A percentile compares a stretch with the other conserved stretches of the same genome.
Evolutionary conservation across 2,329 filamentous ascomycete genomes (phyloP).

Genomic region (Monosporascus cannonballus): DNA sequence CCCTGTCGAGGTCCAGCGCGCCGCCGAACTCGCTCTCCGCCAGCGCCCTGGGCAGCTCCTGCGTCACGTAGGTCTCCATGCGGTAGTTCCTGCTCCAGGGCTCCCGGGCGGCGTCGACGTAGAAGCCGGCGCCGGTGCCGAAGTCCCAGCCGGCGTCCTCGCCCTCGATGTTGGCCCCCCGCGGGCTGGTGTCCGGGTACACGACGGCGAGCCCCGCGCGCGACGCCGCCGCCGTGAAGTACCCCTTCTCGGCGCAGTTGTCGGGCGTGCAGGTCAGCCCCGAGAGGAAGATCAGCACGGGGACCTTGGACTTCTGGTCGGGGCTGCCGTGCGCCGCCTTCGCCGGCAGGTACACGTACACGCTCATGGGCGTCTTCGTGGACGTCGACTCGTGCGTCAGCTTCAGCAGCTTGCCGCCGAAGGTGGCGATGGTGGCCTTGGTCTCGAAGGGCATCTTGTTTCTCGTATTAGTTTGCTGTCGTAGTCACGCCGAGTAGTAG

Average conservation of each 20-base stretch:
- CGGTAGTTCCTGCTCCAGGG: constrained; percentile 77
- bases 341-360: constrained; percentile 87
- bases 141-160: constrained; percentile 92
- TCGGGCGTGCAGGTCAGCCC: constrained; percentile 93
- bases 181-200: constrained; percentile 91
- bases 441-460: constrained; percentile 74
- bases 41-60: constrained; percentile 75
- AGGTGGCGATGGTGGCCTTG: constrained; percentile 82
- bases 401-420: constrained; percentile 92
- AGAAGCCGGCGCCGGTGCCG: constrained; percentile 87
- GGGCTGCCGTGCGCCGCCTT: constrained; percentile 44
- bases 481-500: not conserved
- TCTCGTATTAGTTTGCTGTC: not conserved
- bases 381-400: constrained; percentile 75
- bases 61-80: constrained; percentile 91
- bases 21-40: constrained; percentile 61
- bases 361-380: constrained; percentile 82
- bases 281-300: constrained; percentile 87
- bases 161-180: constrained; percentile 72
- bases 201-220: constrained; percentile 83
- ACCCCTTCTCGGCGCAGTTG: constrained; percentile 76
- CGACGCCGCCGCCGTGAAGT: constrained; percentile 80
- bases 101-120: constrained; percentile 74
- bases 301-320: constrained; percentile 64
- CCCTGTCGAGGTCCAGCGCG: constrained; percentile 60